These are phyloP conservation scores for Amphibolis antarctica DNA, from an alignment of 106 monocot genomes.

Conservation along the genomic window DNA sequence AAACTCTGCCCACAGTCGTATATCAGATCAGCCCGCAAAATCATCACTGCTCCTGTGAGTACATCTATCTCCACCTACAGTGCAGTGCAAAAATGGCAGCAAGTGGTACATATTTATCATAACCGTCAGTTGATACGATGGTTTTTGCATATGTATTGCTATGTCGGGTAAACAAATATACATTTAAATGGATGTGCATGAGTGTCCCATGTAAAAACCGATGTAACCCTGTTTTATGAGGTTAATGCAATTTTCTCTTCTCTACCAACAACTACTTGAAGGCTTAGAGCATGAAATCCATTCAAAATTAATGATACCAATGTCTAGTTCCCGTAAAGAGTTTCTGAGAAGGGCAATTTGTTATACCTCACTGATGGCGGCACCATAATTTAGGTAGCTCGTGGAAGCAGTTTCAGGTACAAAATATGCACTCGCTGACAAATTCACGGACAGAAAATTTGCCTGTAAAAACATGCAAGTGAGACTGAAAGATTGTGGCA, in stretches of 20 bases:
- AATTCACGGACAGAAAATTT: constrained; percentile 29
- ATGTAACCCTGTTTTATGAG: no score
- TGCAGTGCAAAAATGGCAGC: background rate
- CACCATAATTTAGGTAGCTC: constrained; percentile 68
- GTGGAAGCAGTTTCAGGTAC: constrained; percentile 29
- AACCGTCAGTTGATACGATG: no score
- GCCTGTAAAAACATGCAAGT: constrained; percentile 47
- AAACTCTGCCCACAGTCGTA: constrained; percentile 86
- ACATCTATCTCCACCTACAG: constrained; percentile 80
- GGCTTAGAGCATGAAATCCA: background rate
- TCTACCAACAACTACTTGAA: no score
- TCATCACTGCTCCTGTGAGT: constrained; percentile 54
- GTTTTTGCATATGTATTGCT: no score
- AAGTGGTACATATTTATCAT: no score
- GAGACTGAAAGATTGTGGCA: no score
- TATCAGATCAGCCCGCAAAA: constrained; percentile 46
- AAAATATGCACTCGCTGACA: constrained; percentile 48
- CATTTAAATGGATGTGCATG: no score
- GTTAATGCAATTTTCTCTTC: no score
- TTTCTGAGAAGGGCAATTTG: background rate
- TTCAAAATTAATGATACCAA: background rate
- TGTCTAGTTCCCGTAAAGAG: background rate
- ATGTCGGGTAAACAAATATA: no score
- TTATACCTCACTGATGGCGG: constrained; percentile 71
- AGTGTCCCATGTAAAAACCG: no score